These are phyloP conservation scores for Populus euphratica DNA, from an alignment of 345 rosid species.

Conservation along the genomic window DNA sequence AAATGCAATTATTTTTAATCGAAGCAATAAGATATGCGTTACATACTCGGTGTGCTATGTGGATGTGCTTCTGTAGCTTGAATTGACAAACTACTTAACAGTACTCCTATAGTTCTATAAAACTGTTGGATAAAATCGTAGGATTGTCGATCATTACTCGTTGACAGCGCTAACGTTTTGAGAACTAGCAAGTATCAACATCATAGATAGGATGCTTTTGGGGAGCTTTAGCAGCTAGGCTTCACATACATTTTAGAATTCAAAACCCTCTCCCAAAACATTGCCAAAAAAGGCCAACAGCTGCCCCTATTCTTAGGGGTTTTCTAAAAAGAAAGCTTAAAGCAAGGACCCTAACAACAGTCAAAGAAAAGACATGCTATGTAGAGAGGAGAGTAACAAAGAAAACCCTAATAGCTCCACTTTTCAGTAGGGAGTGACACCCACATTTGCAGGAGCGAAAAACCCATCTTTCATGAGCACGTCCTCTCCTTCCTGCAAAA, in stretches of 20 bases:
- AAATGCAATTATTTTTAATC: too few relatives aligned
- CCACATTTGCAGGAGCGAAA: conserved; percentile 63
- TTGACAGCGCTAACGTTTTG: neutral
- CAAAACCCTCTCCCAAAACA: conserved; percentile 10
- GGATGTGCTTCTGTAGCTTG: neutral
- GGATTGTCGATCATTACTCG: neutral
- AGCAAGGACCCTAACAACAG: neutral
- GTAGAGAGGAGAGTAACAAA: neutral
- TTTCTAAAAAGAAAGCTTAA: neutral
- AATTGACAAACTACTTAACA: neutral
- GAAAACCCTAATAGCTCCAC: neutral
- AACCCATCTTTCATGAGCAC: conserved; percentile 73
- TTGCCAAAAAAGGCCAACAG: neutral
- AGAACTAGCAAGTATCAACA: neutral
- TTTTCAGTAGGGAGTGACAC: conserved; percentile 61
- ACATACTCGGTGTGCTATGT: too few relatives aligned
- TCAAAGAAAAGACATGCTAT: neutral
- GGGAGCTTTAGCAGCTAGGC: neutral
- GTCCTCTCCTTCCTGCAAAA: conserved; percentile 69
- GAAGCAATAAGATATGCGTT: too few relatives aligned
- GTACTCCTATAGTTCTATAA: neutral
- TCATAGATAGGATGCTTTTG: neutral
- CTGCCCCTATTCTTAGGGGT: neutral
- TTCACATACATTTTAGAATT: neutral
- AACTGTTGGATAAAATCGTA: neutral